Percentiles rank a stretch among this genome's conserved stretches.
Conservation (phyloP, 805 yeast genomes). For the Nakazawaea sp. region DNA sequence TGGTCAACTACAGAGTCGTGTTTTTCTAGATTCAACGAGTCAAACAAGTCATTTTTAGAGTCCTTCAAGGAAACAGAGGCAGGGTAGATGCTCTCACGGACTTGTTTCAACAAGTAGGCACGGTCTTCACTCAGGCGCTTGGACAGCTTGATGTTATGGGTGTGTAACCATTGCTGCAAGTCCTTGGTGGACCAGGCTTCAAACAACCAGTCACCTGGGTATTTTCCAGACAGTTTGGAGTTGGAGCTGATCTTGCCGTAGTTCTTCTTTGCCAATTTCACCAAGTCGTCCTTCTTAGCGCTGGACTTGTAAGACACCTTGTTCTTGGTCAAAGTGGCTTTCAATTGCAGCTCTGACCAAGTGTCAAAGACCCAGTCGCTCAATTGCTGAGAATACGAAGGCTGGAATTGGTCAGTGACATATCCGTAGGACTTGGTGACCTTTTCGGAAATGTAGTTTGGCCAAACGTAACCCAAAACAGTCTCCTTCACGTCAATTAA, state of each 20-base stretch:
- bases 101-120: slow-evolving; percentile 37
- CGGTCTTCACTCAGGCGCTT: slow-evolving; percentile 25
- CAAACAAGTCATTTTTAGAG: slow-evolving; percentile 31
- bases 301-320: slow-evolving; percentile 22
- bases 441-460: slow-evolving; percentile 2
- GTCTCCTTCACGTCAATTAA: slow-evolving; percentile 15
- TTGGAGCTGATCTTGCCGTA: slow-evolving; percentile 30
- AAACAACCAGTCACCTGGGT: slow-evolving; percentile 48
- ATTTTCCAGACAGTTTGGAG: slow-evolving; percentile 32
- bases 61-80: slow-evolving; percentile 28
- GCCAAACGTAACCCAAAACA: slow-evolving; percentile 15
- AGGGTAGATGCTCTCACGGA: slow-evolving; percentile 37
- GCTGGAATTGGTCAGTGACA: slow-evolving; percentile 4
- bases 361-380: slow-evolving; percentile 43
- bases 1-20: slow-evolving; percentile 28
- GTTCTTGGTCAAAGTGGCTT: slow-evolving; percentile 24
- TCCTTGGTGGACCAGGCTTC: slow-evolving; percentile 45
- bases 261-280: slow-evolving; percentile 32
- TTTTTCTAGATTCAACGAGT: slow-evolving; percentile 30
- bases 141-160: slow-evolving; percentile 31
- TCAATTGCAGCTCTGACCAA: slow-evolving; percentile 31
- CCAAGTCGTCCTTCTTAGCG: slow-evolving; percentile 31
- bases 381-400: slow-evolving; percentile 7
- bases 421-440: slow-evolving; percentile 4
- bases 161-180: slow-evolving; percentile 40